Evolutionary conservation across 345 rosid species (phyloP), one percentile per base, ranked within the genome.

Genomic region (Salix exigua): DNA sequence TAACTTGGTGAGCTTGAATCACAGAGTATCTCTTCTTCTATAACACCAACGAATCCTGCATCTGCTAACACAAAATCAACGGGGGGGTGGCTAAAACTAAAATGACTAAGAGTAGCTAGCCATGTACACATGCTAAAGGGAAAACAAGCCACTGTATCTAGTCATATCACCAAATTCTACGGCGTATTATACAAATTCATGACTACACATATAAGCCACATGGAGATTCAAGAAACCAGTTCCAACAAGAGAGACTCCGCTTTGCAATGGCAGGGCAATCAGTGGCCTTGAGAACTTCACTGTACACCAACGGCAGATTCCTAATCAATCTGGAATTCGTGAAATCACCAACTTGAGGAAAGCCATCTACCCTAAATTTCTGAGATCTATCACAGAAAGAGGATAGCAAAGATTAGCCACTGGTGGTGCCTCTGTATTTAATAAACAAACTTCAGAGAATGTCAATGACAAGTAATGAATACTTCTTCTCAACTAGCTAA

Each of bases 11-110:
- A 79, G 73, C 82, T 71, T 77, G 83, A 82, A 81, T 83, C 83
- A 84, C 89, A 88, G 79, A 77, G 73, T 71, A 14, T 74, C 74
- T 67, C 74, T 77, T 67, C 74, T 77, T 74, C 19, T 70, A 77
- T 73, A 77, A 75, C 73, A 68, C 70, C 83, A 81, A 88, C 76
- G 85, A 86, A 86, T 86, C 82, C 88, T 82, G 74, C 83, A 86
- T 85, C 83, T 73, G 84, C 84, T 66, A 38, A 26, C 64, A 79
- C 60, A 31, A 55, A 69, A 64, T 69, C 75, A 72, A 75, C 77
- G 46, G 63, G 38, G 53, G 60, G 16, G 74, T 60, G 44, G 55
- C 74, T 10, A 65, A 72, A 68, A 73, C 83, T 73, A 78, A 51
- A 68, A 71, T 60, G 75, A 80, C 83, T 73, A 38, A 83, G 78